Base-by-base conservation (phyloP, 2,329 filamentous ascomycete species). In the Alternaria sp. region DNA sequence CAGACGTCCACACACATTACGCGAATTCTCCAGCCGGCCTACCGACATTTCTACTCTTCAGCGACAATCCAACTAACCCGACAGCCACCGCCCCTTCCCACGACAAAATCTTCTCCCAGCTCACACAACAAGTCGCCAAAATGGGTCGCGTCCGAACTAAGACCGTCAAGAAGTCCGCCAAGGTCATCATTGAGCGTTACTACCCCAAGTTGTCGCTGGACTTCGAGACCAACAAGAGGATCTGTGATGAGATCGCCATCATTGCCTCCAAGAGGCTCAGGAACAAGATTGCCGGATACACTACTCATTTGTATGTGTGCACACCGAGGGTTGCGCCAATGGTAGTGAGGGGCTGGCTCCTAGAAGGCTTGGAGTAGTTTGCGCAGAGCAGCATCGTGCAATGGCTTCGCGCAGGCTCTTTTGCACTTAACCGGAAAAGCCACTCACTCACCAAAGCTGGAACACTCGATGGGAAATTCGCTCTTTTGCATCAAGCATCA, bases 211-310 rank as follows among this genome's bases (percentile, higher is more conserved):
- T 99, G 82, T 97, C 93, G 70, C 92, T 98, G 80, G 95, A 99
- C 87, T 99, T 99, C 86, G 95, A 99, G 90, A 97, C 92, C 88
- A 97, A 97, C 91, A 97, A 97, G 91, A 88, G 93, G 78, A 96
- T 98, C 79, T 98, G 95, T 86, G 95, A 98, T 93, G 95, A 99
- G 66, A 92, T 99, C 77, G 95, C 95, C 80, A 96, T 99, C 83
- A 99, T 99, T 80, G 92, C 95, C 75, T 96, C 91, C 77, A 99
- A 99, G 92, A 90, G 96, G 81, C 90, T 99, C 78, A 90, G 95
- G 85, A 99, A 99, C 90, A 99, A 99, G 84, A 74, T 74, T 54
- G 72, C 95, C 79, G 95, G 95, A 78, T 98, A 97, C 89, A 97
- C 94, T 77, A 98, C 95, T 72, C 72, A 74, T 56, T 66, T 76